Evolutionary conservation across 1,284 basidiomycete species (phyloP), one percentile per base, ranked within the genome.

Genomic region (Psilocybe mexicana): DNA sequence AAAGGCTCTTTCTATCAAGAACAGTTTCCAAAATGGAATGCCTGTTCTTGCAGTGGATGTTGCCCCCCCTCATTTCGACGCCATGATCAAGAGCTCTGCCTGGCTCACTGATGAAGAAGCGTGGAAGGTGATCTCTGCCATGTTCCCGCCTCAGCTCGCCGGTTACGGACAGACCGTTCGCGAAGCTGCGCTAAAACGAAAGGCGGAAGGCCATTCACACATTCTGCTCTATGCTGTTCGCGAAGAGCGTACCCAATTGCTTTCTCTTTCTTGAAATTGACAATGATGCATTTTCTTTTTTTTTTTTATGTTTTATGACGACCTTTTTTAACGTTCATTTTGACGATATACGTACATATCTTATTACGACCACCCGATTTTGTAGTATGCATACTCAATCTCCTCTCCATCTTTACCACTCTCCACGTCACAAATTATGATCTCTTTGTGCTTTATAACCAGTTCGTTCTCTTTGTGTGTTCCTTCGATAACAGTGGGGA

Each of bases 61-160:
- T 2, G 75, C 85, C 0, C 68, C 78, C 0, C 53, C 72, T 8
- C 79, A 84, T 0, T 91, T 92, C 59, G 87, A 91, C 46, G 68
- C 76, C 1, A 79, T 93, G 75, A 77, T 79, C 25, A 78, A 75
- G 66, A 82, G 72, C 30, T 69, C 83, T 2, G 68, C 71, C 23
- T 93, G 90, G 90, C 71, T 92, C 26, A 80, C 79, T 2, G 88
- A 90, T 60, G 90, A 93, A 57, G 88, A 92, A 18, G 74, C 77
- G 0, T 91, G 90, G 87, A 86, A 85, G 70, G 61, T 74, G 3
- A 77, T 92, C 43, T 66, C 79, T 3, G 72, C 78, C 0, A 70
- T 72, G 12, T 86, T 90, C 67, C 82, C 85, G 0, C 74, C 79
- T 24, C 76, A 82, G 45, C 80, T 84, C 54, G 73, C 80, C 6